These are phyloP conservation scores for Metarhizium sp. DNA, from an alignment of 2,329 filamentous ascomycete genomes.

Conservation along the genomic window DNA sequence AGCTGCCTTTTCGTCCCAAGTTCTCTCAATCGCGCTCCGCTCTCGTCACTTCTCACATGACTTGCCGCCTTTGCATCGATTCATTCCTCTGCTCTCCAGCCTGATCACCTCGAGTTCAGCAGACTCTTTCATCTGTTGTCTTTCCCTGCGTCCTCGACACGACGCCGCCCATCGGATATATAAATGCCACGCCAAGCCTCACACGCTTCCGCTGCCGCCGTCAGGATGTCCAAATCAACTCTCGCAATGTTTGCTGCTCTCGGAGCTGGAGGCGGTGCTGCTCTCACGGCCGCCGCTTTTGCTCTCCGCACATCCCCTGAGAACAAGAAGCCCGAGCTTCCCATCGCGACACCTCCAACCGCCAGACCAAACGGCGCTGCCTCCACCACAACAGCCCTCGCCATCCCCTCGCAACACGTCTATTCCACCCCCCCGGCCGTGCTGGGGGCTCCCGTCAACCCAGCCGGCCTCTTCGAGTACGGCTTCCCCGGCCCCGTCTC, in stretches of 20 bases:
- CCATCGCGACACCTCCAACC: constrained; percentile 15
- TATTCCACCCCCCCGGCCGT: constrained; percentile 24
- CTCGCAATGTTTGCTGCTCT: constrained; percentile 66
- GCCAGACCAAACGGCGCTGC: constrained; percentile 17
- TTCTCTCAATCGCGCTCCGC: not conserved
- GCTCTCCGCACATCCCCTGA: constrained; percentile 36
- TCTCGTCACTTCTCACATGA: not conserved
- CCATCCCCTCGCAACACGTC: constrained; percentile 51
- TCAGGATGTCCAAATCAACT: constrained; percentile 68
- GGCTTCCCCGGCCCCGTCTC: constrained; percentile 86
- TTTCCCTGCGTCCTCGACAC: not conserved
- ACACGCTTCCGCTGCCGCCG: constrained; percentile 5
- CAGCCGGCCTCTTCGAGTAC: constrained; percentile 70
- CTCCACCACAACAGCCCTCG: constrained; percentile 20
- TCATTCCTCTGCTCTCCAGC: not conserved
- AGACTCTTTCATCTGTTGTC: not conserved
- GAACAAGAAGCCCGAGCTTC: constrained; percentile 8
- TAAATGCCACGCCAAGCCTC: constrained; percentile 9
- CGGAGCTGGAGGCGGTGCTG: constrained; percentile 67
- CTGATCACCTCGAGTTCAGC: not conserved
- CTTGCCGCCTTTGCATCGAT: not conserved
- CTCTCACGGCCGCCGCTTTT: constrained; percentile 60
- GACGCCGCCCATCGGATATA: not conserved
- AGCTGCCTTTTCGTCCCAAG: not conserved
- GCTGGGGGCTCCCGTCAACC: constrained; percentile 50